A percentile compares a stretch with the other conserved stretches of the same genome.
phyloP scores from a whole-genome alignment of 768 basidiomycete species.

The Tylopilus subfusipes region DNA sequence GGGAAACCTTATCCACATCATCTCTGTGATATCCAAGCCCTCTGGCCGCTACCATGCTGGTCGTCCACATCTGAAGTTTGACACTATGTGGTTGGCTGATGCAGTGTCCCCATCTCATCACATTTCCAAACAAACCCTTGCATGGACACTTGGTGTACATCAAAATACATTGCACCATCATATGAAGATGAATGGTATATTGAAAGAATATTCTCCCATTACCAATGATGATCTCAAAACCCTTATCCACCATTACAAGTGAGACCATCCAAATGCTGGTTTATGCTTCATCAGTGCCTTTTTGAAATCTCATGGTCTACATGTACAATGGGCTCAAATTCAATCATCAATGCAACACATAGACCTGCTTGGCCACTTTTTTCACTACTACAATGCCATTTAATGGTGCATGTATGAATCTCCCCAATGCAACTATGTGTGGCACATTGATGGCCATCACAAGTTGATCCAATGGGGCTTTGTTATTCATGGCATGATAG shows the following conservation, averaged over 20 bases:
- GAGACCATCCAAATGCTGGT: conserved; percentile 19
- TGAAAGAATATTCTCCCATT: not conserved
- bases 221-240: not conserved
- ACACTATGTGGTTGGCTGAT: too few species aligned
- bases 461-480: conserved; percentile 5
- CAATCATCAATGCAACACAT: conserved; percentile 4
- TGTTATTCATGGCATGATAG: conserved; percentile 28
- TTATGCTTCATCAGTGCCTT: conserved; percentile 13
- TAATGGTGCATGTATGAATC: too few species aligned
- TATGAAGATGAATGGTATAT: not conserved
- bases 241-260: conserved; percentile 3
- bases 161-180: not conserved
- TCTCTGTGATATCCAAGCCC: too few species aligned
- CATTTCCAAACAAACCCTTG: not conserved
- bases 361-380: not conserved
- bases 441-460: too few species aligned
- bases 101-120: too few species aligned
- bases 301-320: conserved; percentile 8
- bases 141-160: not conserved
- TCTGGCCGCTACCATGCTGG: too few species aligned
- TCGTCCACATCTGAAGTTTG: too few species aligned
- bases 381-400: too few species aligned
- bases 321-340: conserved; percentile 13
- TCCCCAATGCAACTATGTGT: not conserved
- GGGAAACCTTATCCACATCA: too few species aligned